Percentiles rank a stretch among this genome's conserved stretches.
Evolutionary conservation across 495 filamentous ascomycete species (phyloP).

Genomic region (Penicillium maclennaniae): DNA sequence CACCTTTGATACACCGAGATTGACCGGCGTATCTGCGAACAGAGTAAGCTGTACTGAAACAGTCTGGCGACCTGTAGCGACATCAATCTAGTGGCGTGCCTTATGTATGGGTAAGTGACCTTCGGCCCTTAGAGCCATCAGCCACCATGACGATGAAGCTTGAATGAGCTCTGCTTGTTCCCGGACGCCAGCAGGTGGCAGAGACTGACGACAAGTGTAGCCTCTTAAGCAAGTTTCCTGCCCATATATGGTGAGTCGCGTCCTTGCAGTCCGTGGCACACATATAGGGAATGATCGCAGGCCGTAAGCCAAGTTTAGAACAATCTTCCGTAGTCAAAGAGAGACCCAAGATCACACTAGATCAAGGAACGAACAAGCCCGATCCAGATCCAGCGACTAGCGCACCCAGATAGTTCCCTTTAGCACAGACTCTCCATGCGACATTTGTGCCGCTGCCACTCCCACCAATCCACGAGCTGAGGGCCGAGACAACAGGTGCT

Average conservation of each 20-base stretch:
- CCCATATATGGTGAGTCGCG: no score
- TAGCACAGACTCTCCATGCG: conserved; percentile 56
- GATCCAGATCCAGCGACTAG: conserved; percentile 41
- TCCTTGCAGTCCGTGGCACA: background rate
- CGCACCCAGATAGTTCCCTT: conserved; percentile 52
- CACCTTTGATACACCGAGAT: background rate
- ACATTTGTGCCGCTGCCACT: conserved; percentile 36
- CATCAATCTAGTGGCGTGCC: no score
- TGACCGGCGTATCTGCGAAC: background rate
- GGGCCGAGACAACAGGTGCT: conserved; percentile 59
- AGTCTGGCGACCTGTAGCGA: background rate
- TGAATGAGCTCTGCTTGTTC: no score
- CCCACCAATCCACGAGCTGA: conserved; percentile 58
- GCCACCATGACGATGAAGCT: no score
- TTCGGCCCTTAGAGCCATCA: no score
- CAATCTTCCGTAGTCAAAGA: background rate
- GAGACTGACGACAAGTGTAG: background rate
- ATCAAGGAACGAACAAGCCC: conserved; percentile 40
- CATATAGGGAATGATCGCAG: background rate
- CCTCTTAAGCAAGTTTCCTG: no score
- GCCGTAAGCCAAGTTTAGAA: background rate
- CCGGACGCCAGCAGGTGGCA: background rate
- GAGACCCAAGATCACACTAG: background rate
- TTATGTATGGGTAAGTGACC: no score
- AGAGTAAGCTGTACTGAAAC: background rate